Evolutionary conservation across 2,329 filamentous ascomycete genomes (phyloP).

Genomic region (Rosellinia necatrix): DNA sequence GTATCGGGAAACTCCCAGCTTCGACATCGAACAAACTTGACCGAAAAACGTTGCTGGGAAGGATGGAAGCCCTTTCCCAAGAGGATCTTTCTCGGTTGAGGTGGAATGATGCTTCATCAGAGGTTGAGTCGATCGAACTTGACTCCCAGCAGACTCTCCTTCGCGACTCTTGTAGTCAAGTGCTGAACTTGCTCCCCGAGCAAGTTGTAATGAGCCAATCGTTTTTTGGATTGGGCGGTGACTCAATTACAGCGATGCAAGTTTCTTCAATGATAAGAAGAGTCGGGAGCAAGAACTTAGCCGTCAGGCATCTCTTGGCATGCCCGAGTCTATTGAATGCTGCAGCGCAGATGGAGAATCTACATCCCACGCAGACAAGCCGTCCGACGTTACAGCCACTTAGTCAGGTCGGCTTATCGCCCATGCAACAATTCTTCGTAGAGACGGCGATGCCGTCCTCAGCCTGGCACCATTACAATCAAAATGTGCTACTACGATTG

Average conservation of each 20-base stretch:
- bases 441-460: background rate
- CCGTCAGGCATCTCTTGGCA: too few species aligned
- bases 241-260: conserved; percentile 48
- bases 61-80: too few species aligned
- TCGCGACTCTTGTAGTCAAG: too few species aligned
- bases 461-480: background rate
- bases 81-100: too few species aligned
- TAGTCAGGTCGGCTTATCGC: background rate
- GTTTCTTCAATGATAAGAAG: conserved; percentile 41
- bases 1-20: too few species aligned
- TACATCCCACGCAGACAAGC: background rate
- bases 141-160: too few species aligned
- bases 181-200: background rate
- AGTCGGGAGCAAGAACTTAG: background rate
- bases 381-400: too few species aligned
- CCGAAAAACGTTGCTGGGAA: too few species aligned
- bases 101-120: too few species aligned
- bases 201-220: background rate
- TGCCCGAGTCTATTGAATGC: conserved; percentile 30
- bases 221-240: conserved; percentile 46
- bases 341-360: conserved; percentile 26
- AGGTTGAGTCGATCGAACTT: too few species aligned
- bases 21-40: too few species aligned
- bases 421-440: conserved; percentile 31
- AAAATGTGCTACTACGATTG: background rate